Base-by-base conservation (phyloP, 768 basidiomycete genomes). In the Boletus subparvulus region DNA sequence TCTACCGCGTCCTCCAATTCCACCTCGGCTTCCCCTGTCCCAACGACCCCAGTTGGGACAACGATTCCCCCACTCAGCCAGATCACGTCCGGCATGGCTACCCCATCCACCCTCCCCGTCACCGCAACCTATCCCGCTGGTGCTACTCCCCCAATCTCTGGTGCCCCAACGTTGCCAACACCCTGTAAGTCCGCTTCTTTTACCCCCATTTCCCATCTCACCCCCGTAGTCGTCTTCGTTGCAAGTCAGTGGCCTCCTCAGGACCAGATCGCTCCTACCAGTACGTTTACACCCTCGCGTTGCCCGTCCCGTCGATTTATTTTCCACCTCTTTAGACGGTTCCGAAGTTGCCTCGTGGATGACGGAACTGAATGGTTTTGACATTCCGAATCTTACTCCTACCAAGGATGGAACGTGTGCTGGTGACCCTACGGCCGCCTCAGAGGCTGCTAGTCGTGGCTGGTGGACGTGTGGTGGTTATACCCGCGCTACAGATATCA, bases 391-490 rank as follows among this genome's bases (percentile, higher is more conserved):
- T 56, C 62, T 88, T 24, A n/a, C 68, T 9, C 82, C 83, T 6
- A 93, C 88, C 0, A 65, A 63, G 3, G 84, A 90, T 56, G 88
- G 88, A n/a, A 80, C 85, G 2, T 94, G 92, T 69, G 74, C 62
- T 13, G 77, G 78, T 47, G 82, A 90, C 62, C 78, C 86, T 24
- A 68, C 64, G 8, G 81, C 83, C 5, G 83, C 81, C 6, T 74
- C 81, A 0, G 70, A 86, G 43, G 82, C 86, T 35, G 74, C 80
- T n/a, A 70, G 70, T 44, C 83, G 83, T 61, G 92, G 92, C 43
- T 95, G 92, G 92, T 95, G 92, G 92, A 90, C 93, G 30, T 95
- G 92, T 64, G 89, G 91, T 65, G 87, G 87, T 12, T 78, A 77
- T 63, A 85, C 85, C 14, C 78, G 87, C 9, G 54, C 41, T 12